Evolutionary conservation across 768 basidiomycete species (phyloP).

Genomic region (Lepiota venenata): DNA sequence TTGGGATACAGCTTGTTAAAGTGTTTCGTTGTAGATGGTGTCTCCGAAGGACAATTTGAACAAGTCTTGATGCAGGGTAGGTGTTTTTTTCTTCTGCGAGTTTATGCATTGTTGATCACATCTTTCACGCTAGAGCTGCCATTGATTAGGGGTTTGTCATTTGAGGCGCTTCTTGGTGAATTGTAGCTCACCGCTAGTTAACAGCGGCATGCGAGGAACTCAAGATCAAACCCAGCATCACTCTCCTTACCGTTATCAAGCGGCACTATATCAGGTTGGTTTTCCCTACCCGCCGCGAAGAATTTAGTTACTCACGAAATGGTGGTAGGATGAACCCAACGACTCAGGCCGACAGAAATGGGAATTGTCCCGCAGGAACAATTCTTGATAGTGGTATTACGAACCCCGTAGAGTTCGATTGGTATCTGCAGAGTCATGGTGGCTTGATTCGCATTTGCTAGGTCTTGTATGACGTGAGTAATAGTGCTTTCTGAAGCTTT

Average conservation of each 20-base stretch:
- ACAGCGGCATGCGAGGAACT: slow-evolving; percentile 62
- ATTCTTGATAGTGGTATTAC: slow-evolving; percentile 70
- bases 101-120: not conserved
- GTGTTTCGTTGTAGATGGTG: slow-evolving; percentile 36
- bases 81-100: slow-evolving; percentile 10
- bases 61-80: slow-evolving; percentile 54
- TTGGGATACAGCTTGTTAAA: not conserved
- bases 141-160: slow-evolving; percentile 47
- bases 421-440: slow-evolving; percentile 74
- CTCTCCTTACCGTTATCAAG: slow-evolving; percentile 79
- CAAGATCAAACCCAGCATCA: slow-evolving; percentile 59
- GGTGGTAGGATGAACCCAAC: slow-evolving; percentile 29
- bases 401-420: slow-evolving; percentile 74
- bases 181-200: not conserved
- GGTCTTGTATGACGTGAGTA: slow-evolving; percentile 36
- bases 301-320: not conserved
- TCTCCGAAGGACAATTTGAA: slow-evolving; percentile 47
- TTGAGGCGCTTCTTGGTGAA: not conserved
- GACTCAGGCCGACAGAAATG: slow-evolving; percentile 48
- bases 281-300: not conserved
- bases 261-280: slow-evolving; percentile 56
- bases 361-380: slow-evolving; percentile 75
- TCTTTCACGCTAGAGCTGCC: slow-evolving; percentile 45
- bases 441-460: slow-evolving; percentile 39
- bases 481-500: not conserved